Evolutionary conservation across 1,284 basidiomycete species (phyloP), one percentile per base, ranked within the genome.

Genomic region (Papiliotrema terrestris): DNA sequence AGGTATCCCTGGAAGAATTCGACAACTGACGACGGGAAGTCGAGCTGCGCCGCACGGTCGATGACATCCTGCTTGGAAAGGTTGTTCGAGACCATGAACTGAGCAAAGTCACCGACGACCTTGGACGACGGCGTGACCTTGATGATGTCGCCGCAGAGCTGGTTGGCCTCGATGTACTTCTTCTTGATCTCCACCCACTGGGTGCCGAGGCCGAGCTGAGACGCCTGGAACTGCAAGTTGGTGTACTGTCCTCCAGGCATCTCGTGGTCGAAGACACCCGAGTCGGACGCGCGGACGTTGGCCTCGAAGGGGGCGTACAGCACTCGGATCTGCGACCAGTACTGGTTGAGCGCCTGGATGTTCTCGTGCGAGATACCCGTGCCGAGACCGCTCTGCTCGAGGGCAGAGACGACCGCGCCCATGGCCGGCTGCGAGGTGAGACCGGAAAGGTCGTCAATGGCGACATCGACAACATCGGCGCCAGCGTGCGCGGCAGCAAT

Each of bases 111-210:
- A 46, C 96, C 96, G 53, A 98, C 95, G 50, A 97, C 92, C 82
- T 98, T 98, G 57, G 96, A 98, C 20, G 96, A 97, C 38, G 96
- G 96, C 23, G 96, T 99, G 67, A 98, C 95, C 83, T 99, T 99
- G 82, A 98, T 88, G 73, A 99, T 89, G 72, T 98, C 94, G 50
- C 96, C 96, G 75, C 96, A 98, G 56, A 97, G 84, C 57, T 90
- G 83, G 74, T 97, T 97, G 52, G 93, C 93, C 78, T 96, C 89
- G 66, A 97, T 92, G 78, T 99, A 99, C 78, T 96, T 96, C 81
- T 87, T 87, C 82, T 99, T 99, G 81, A 99, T 92, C 73, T 93
- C 94, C 62, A 87, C 84, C 96, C 96, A 99, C 76, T 98, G 94
- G 20, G 91, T 91, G 60, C 96, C 94, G 39, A 99, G 85, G 62